Percentiles rank a stretch among this genome's conserved stretches.
Evolutionary conservation across 1,139 yeast species (phyloP).

Genomic region (Taphrina wiesneri): DNA sequence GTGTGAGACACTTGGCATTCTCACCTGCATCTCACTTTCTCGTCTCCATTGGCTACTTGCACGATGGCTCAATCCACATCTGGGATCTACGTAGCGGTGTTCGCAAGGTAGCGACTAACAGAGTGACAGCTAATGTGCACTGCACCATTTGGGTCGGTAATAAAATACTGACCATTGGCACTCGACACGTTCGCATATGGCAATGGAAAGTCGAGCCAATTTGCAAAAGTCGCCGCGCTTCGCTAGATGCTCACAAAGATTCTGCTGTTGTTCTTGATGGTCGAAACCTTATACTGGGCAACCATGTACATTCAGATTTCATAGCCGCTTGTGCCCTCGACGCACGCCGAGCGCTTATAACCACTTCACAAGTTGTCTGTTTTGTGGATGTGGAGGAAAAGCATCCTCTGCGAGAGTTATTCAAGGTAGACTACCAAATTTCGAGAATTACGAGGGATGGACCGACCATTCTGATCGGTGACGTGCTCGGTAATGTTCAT

Average conservation of each 20-base stretch:
- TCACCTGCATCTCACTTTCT: conserved; percentile 14
- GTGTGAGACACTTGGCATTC: conserved; percentile 20
- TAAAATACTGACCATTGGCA: conserved; percentile 16
- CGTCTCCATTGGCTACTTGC: conserved; percentile 24
- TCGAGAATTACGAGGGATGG: neutral
- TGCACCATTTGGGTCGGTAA: conserved; percentile 9
- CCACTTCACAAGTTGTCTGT: conserved; percentile 5
- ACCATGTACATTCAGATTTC: conserved; percentile 16
- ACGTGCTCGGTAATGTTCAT: neutral
- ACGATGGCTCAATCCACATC: conserved; percentile 25
- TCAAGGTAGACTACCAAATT: neutral
- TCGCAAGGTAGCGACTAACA: conserved; percentile 16
- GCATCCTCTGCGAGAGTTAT: neutral
- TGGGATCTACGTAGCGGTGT: conserved; percentile 8
- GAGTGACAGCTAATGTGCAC: conserved; percentile 14
- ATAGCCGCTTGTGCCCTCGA: neutral
- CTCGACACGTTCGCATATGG: conserved; percentile 24
- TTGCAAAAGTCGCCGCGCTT: conserved; percentile 7
- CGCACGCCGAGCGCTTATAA: neutral
- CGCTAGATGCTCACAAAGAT: conserved; percentile 5
- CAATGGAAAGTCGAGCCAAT: conserved; percentile 4
- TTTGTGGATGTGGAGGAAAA: conserved; percentile 3
- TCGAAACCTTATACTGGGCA: conserved; percentile 20
- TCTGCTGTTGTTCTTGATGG: conserved; percentile 16
- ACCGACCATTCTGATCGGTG: neutral